Evolutionary conservation across 257 asterid genomes (phyloP).

Genomic region (Penstemon eatonii): DNA sequence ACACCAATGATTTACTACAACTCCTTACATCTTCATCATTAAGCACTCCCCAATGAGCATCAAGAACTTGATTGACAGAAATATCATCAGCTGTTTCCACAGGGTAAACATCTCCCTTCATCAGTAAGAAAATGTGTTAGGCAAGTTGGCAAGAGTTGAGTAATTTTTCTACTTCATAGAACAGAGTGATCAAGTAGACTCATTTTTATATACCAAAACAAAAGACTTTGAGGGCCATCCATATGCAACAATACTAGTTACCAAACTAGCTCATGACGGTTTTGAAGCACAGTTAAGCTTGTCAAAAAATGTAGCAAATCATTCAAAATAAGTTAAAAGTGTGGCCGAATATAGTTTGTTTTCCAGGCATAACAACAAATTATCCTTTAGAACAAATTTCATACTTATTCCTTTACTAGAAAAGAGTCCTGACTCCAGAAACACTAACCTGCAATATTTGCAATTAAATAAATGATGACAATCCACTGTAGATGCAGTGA

Average conservation of each 20-base stretch:
- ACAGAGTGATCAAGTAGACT: neutral
- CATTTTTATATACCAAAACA: neutral
- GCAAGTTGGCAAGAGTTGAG: constrained; percentile 20
- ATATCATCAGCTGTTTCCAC: constrained; percentile 61
- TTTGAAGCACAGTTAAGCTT: neutral
- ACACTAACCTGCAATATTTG: too few species aligned
- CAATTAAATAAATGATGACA: too few species aligned
- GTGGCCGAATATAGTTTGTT: too few species aligned
- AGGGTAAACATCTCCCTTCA: constrained; percentile 98
- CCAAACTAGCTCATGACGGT: neutral
- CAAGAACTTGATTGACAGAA: constrained; percentile 75
- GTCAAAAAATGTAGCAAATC: neutral
- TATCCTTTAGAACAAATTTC: neutral
- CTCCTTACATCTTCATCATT: constrained; percentile 83
- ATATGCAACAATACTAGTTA: neutral
- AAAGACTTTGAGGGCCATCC: neutral
- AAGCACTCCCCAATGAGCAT: constrained; percentile 99
- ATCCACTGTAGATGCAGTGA: too few species aligned
- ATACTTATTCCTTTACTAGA: neutral
- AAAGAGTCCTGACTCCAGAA: neutral
- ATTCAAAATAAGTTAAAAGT: neutral
- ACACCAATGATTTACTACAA: constrained; percentile 5
- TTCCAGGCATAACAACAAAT: neutral
- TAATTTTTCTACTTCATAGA: neutral
- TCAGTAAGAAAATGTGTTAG: constrained; percentile 32